Percentiles rank a stretch among this genome's conserved stretches.
phyloP scores from a whole-genome alignment of 495 filamentous ascomycete genomes.

The Trichocladium uniseriatum region DNA sequence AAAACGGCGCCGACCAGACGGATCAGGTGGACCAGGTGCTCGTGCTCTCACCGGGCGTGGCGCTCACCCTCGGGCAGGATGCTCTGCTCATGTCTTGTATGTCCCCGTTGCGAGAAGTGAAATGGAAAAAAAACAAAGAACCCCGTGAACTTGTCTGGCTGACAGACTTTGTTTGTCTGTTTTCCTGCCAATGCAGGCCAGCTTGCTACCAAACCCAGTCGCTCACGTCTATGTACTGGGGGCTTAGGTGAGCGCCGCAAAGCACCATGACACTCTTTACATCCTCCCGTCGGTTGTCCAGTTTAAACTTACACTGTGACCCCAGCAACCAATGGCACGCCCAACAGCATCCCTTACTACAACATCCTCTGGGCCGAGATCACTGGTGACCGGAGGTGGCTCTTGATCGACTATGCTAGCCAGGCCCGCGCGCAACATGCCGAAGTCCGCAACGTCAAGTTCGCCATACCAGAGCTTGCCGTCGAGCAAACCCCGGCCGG shows the following conservation, averaged over 20 bases:
- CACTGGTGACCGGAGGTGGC: constrained; percentile 41
- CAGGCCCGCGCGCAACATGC: constrained; percentile 15
- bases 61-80: constrained; percentile 16
- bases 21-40: too few relatives aligned
- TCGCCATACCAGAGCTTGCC: constrained; percentile 12
- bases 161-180: neutral
- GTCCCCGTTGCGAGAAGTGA: neutral
- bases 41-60: constrained; percentile 19
- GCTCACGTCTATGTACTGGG: constrained; percentile 15
- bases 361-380: constrained; percentile 76
- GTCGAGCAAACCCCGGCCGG: neutral
- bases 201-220: constrained; percentile 11
- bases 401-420: constrained; percentile 69
- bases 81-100: constrained; percentile 18
- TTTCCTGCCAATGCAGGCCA: constrained; percentile 7
- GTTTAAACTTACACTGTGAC: neutral
- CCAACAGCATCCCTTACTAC: constrained; percentile 55
- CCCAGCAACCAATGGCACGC: constrained; percentile 11
- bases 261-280: neutral
- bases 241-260: constrained; percentile 9
- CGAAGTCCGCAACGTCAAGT: constrained; percentile 17
- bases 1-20: too few relatives aligned
- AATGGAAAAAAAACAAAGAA: neutral
- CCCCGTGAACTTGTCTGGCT: neutral
- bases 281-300: neutral